These are phyloP conservation scores for Fusarium miscanthi DNA, from an alignment of 2,329 filamentous ascomycete genomes.

Conservation along the genomic window DNA sequence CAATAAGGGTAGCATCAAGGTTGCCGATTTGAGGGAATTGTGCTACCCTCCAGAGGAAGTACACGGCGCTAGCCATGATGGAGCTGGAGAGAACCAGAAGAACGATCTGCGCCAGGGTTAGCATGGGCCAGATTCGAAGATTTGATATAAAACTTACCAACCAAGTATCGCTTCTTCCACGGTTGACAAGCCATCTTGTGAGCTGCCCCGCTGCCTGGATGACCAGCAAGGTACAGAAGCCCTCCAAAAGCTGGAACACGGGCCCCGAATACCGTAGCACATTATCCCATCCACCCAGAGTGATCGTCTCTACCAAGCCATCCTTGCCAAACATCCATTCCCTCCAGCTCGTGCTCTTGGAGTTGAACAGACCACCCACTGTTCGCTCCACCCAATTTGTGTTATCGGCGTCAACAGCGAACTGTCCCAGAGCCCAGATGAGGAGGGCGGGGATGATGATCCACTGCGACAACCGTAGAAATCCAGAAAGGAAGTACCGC, in stretches of 20 bases:
- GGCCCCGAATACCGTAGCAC: constrained; percentile 90
- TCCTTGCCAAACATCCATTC: constrained; percentile 92
- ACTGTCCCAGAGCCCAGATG: constrained; percentile 96
- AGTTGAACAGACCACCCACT: constrained; percentile 72
- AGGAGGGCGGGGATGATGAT: constrained; percentile 85
- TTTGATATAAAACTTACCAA: constrained; percentile 71
- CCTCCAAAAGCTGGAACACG: constrained; percentile 92
- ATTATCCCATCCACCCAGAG: constrained; percentile 90
- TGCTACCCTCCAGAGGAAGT: constrained; percentile 95
- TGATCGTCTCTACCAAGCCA: constrained; percentile 81
- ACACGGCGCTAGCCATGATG: constrained; percentile 91
- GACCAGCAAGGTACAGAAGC: constrained; percentile 94
- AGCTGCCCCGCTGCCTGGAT: constrained; percentile 96
- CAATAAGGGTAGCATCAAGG: constrained; percentile 91
- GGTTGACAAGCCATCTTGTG: constrained; percentile 93
- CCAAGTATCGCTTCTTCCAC: constrained; percentile 94
- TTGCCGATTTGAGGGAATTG: constrained; percentile 94
- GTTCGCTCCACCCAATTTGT: constrained; percentile 86
- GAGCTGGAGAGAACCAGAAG: constrained; percentile 89
- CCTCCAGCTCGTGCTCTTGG: constrained; percentile 72
- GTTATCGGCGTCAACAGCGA: constrained; percentile 86
- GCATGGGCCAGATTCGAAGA: constrained; percentile 24
- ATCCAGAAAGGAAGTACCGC: constrained; percentile 75
- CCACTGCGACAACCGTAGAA: constrained; percentile 84
- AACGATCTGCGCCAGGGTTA: constrained; percentile 75